A percentile compares a stretch with the other conserved stretches of the same genome.
Conservation (phyloP, 768 basidiomycete species). For the Sporobolomyces pararoseus region DNA sequence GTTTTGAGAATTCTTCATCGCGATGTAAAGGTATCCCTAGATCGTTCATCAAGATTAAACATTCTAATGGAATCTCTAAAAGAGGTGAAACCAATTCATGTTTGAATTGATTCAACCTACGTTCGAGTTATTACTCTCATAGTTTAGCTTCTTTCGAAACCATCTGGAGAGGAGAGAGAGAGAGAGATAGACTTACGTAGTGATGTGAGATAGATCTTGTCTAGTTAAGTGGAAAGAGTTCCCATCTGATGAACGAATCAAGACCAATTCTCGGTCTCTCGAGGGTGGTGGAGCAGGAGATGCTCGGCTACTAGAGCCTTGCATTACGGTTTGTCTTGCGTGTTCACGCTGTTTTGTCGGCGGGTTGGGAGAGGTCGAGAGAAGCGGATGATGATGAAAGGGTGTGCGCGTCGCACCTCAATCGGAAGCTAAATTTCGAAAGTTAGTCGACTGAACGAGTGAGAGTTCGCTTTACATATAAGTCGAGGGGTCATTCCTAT, state of each 20-base stretch:
- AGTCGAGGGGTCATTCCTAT: too few species aligned
- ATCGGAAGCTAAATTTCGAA: too few species aligned
- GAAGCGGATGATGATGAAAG: too few species aligned
- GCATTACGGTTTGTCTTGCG: neutral
- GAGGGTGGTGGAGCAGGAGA: too few species aligned
- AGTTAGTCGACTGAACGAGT: too few species aligned
- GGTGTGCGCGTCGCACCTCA: too few species aligned
- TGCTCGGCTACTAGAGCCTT: conserved; percentile 1
- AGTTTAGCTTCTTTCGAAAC: too few species aligned
- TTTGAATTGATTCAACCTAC: conserved; percentile 35
- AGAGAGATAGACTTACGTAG: conserved; percentile 19
- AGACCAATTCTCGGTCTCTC: conserved; percentile 11
- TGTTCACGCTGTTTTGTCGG: neutral
- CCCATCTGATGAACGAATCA: conserved; percentile 35
- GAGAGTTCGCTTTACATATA: too few species aligned
- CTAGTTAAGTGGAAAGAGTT: conserved; percentile 24
- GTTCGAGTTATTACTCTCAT: conserved; percentile 1
- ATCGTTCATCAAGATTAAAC: conserved; percentile 43
- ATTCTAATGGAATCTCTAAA: conserved; percentile 37
- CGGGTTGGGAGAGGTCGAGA: too few species aligned
- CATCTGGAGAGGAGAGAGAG: neutral
- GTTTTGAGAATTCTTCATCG: conserved; percentile 26
- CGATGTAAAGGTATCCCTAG: conserved; percentile 35
- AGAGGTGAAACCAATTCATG: conserved; percentile 29
- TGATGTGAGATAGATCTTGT: conserved; percentile 24